These are phyloP conservation scores for Gaeumannomyces tritici DNA, from an alignment of 2,329 filamentous ascomycete genomes.

Conservation along the genomic window DNA sequence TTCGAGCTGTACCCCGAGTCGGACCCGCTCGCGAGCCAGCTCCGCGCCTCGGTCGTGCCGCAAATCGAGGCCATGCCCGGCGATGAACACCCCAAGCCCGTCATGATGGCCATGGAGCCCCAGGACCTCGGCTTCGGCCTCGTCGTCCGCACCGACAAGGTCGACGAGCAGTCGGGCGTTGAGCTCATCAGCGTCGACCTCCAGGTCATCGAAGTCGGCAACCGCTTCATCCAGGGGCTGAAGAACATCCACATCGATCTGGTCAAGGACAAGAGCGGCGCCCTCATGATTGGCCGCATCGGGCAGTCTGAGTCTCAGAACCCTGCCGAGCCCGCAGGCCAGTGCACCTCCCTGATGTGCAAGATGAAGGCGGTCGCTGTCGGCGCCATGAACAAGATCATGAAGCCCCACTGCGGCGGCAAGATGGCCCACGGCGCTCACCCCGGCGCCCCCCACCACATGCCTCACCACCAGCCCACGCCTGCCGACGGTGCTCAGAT, in stretches of 20 bases:
- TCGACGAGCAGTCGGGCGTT: constrained; percentile 39
- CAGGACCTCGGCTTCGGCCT: constrained; percentile 38
- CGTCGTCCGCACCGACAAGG: constrained; percentile 22
- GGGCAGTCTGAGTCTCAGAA: constrained; percentile 19
- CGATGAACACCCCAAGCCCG: not conserved
- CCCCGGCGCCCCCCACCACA: constrained; percentile 9
- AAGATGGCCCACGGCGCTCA: constrained; percentile 17
- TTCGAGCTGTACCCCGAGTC: constrained; percentile 49
- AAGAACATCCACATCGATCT: constrained; percentile 50
- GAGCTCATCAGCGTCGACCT: constrained; percentile 44
- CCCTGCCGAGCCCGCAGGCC: constrained; percentile 14
- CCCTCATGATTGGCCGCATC: constrained; percentile 44
- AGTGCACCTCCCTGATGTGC: constrained; percentile 40
- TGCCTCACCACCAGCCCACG: constrained; percentile 7
- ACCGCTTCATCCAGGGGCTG: constrained; percentile 42
- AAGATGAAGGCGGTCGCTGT: constrained; percentile 37
- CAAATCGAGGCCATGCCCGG: constrained; percentile 16
- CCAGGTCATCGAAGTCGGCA: constrained; percentile 50
- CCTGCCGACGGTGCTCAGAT: not conserved
- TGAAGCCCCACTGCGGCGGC: constrained; percentile 30
- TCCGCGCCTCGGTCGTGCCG: constrained; percentile 36
- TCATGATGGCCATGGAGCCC: constrained; percentile 2
- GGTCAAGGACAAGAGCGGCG: constrained; percentile 45
- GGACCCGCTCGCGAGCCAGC: constrained; percentile 30
- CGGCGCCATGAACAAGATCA: constrained; percentile 34